Conservation (phyloP, 2,329 filamentous ascomycete species). For the Xylariomycetidae sp. region DNA sequence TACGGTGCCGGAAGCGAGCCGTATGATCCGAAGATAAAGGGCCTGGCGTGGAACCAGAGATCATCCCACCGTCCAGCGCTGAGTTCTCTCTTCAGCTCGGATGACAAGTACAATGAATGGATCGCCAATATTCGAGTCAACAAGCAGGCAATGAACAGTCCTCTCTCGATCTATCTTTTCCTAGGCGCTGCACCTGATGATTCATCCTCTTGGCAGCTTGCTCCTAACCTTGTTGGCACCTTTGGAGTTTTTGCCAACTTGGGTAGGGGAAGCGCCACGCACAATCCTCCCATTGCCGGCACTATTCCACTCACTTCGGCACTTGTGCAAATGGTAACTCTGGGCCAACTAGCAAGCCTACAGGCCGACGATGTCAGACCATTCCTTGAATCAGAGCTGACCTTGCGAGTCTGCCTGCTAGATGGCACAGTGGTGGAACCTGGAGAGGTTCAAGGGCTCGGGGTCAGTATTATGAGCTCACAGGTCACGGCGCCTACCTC, state of each 20-base stretch:
- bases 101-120: conserved; percentile 57
- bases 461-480: conserved; percentile 33
- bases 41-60: conserved; percentile 19
- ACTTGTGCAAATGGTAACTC: conserved; percentile 38
- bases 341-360: conserved; percentile 32
- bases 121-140: conserved; percentile 60
- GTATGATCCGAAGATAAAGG: conserved; percentile 3
- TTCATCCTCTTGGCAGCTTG: conserved; percentile 43
- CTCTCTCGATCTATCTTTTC: conserved; percentile 66
- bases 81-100: conserved; percentile 30
- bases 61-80: conserved; percentile 20
- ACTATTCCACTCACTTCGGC: conserved; percentile 48
- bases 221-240: conserved; percentile 56
- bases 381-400: conserved; percentile 36
- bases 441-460: conserved; percentile 27
- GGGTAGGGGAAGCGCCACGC: conserved; percentile 21
- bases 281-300: conserved; percentile 36
- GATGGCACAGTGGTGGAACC: conserved; percentile 24
- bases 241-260: conserved; percentile 49
- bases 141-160: conserved; percentile 55
- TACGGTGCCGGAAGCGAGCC: background rate
- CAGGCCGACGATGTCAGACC: conserved; percentile 32
- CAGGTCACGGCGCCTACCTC: conserved; percentile 29
- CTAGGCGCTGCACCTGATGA: conserved; percentile 49
- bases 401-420: conserved; percentile 26